Percentiles rank a stretch among this genome's conserved stretches.
Evolutionary conservation across 148 eudicot genomes (phyloP).

Genomic region (Dianthus caryophyllus): DNA sequence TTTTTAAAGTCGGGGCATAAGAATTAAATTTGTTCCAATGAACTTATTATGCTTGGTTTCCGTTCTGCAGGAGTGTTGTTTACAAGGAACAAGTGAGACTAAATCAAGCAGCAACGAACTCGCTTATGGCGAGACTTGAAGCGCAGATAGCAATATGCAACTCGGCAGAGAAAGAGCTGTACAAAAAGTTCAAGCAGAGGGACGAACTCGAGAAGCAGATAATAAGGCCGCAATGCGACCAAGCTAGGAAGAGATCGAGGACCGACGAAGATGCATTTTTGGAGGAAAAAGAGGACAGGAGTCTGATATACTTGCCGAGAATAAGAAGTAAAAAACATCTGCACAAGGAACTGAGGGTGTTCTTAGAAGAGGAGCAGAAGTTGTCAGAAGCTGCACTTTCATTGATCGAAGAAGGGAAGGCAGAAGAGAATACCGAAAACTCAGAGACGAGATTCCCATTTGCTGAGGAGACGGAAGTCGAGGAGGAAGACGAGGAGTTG

Average conservation of each 20-base stretch:
- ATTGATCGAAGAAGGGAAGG: constrained; percentile 28
- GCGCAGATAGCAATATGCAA: constrained; percentile 87
- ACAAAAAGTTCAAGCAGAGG: constrained; percentile 54
- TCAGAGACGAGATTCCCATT: constrained; percentile 31
- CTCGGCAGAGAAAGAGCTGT: constrained; percentile 84
- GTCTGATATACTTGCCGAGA: constrained; percentile 31
- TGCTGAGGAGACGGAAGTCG: constrained; percentile 30
- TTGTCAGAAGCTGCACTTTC: constrained; percentile 50
- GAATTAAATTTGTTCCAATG: too few species aligned
- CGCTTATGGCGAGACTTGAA: constrained; percentile 90
- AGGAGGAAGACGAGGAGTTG: constrained; percentile 78
- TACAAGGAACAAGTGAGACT: constrained; percentile 83
- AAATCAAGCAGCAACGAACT: constrained; percentile 77
- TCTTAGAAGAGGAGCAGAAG: constrained; percentile 79
- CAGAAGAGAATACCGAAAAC: constrained; percentile 26
- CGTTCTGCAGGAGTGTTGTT: constrained; percentile 62
- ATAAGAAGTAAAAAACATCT: constrained; percentile 17
- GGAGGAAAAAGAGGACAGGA: constrained; percentile 43
- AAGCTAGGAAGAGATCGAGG: constrained; percentile 78
- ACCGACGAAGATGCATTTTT: constrained; percentile 43
- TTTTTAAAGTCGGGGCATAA: too few species aligned
- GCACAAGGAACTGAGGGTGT: constrained; percentile 66
- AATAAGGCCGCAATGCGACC: constrained; percentile 53
- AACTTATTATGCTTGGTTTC: neutral
- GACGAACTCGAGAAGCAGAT: constrained; percentile 76